Base-by-base conservation (phyloP, 1,284 basidiomycete species). In the Fomes fomentarius region DNA sequence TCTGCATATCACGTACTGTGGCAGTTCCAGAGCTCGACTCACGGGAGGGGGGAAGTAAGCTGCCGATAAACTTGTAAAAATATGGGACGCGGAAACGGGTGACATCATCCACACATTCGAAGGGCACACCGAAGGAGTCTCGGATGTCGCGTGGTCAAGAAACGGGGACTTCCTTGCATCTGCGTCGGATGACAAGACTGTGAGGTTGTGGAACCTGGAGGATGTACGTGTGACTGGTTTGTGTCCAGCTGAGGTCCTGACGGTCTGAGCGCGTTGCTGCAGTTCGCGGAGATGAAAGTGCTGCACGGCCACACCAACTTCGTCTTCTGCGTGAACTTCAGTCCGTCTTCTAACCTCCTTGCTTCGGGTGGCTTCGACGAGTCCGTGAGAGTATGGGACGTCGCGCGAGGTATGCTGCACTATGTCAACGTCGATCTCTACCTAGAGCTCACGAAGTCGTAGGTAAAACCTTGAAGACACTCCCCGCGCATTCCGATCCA, bases 401-500 rank as follows among this genome's bases (percentile, higher is more conserved):
- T 96, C n/a, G 84, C 89, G 28, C 79, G 87, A 81, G 93, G 92
- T 91, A 58, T n/a, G 74, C 24, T 55, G 21, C 28, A 15, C 37
- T 1, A 14, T 4, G 22, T 10, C 14, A 11, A 3, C n/a, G 21
- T n/a, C 17, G 7, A 2, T 1, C 28, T 1, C 7, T 14, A 9
- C 22, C 34, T 47, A 4, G 30, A 11, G 21, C 50, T 49, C 34
- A 39, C 19, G n/a, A 2, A 17, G 12, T 17, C 12, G n/a, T 66
- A 87, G 94, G 91, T 5, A 87, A 80, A 69, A 84, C 85, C 3
- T 71, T 96, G 64, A 89, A 91, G 67, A 85, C 89, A 5, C 74
- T 98, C 6, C 93, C 96, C 15, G 97, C 97, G 0, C 97, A 99
- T 76, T 95, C 94, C 0, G 97, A 99, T 70, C 95, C 97, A 11